Base-by-base conservation (phyloP, 163 green algal species). In the Scenedesmus sp. region DNA sequence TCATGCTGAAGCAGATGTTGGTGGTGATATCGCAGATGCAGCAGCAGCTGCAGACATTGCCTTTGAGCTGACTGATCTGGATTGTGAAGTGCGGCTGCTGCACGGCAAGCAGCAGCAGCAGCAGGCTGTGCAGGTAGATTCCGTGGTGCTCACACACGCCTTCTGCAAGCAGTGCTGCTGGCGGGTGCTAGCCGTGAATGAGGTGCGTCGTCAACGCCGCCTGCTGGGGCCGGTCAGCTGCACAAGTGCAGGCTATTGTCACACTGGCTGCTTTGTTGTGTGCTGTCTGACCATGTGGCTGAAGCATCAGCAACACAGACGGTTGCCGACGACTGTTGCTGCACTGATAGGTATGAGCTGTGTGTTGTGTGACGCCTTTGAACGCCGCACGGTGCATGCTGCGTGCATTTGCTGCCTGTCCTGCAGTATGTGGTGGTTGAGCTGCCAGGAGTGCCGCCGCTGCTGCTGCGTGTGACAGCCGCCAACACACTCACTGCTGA, bases 401-500 rank as follows among this genome's bases (percentile, higher is more conserved):
- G 76, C 26, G 10, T 83, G 37, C 76, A 56, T 15, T 35, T 49
- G 26, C 37, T 81, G 22, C 24, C 37, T 76, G 10, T 40, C 33
- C 44, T 91, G 76, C 76, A 91, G 73, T 85, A 80, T 56, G 73
- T 85, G 43, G 53, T 86, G 20, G 42, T 81, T 81, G 73, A 91
- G 22, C 20, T 80, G 35, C 86, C 73, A 49, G 33, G 30, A 24
- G 46, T 59, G 1, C 56, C 30, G 3, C 61, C 76, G 53, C 81
- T 95, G 73, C 72, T 95, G 81, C 76, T 95, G 65, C 92, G 93
- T 0, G 72, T 96, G 4, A 92, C 85, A 0, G 83, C 68, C 0
- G 65, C 85, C 49, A 87, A 96, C 93, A 95, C 80, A 0, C 80
- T 96, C 2, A 91, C 90, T 44, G 89, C 88, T 20, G 76, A 93